Conservation (phyloP, 2,329 filamentous ascomycete genomes). For the Xylaria sp. region DNA sequence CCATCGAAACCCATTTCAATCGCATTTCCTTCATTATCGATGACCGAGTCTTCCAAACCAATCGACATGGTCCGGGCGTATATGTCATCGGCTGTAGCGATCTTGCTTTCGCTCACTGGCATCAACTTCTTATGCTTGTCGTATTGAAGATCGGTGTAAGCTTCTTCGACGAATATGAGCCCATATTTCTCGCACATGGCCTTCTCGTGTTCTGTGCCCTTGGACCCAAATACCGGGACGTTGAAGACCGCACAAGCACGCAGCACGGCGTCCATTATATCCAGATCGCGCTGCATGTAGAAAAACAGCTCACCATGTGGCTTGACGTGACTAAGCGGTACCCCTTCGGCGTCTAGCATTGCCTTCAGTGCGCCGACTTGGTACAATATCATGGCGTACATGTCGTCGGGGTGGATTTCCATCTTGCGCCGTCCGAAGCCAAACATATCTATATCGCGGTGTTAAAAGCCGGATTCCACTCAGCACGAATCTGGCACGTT, state of each 20-base stretch:
- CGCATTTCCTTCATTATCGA: conserved; percentile 14
- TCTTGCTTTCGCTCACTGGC: conserved; percentile 19
- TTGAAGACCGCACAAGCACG: conserved; percentile 22
- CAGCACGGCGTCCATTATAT: conserved; percentile 23
- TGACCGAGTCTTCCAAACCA: conserved; percentile 11
- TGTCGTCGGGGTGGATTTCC: conserved; percentile 22
- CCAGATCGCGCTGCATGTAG: conserved; percentile 26
- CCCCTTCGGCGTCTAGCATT: conserved; percentile 22
- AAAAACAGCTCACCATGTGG: conserved; percentile 22
- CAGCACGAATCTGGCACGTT: not conserved
- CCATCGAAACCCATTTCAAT: conserved; percentile 15
- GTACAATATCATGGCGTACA: conserved; percentile 27
- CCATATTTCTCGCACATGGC: conserved; percentile 25
- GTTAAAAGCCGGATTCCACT: not conserved
- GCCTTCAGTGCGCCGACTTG: conserved; percentile 22
- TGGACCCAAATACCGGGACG: conserved; percentile 21
- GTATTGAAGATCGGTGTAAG: conserved; percentile 23
- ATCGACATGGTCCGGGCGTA: conserved; percentile 21
- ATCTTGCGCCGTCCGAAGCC: conserved; percentile 24
- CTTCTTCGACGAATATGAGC: conserved; percentile 21
- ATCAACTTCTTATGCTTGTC: conserved; percentile 21
- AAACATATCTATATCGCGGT: not conserved
- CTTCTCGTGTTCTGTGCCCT: conserved; percentile 22
- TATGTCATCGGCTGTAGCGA: conserved; percentile 12
- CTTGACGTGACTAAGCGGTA: conserved; percentile 22